Conservation (phyloP, 164 flowering plant genomes). For the Stephania yunnanensis region DNA sequence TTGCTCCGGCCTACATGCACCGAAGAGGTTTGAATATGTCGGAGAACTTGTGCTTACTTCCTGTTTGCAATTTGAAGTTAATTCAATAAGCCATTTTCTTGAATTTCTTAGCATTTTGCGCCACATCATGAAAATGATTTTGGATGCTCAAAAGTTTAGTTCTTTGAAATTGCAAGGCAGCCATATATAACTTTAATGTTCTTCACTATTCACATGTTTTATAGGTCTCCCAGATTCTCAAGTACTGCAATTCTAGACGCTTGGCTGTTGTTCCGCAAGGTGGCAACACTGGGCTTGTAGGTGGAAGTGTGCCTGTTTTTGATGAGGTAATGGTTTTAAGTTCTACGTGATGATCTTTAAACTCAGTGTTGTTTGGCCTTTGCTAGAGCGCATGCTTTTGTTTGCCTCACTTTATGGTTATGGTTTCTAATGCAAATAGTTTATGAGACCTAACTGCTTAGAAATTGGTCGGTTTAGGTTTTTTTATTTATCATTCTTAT, state of each 20-base stretch:
- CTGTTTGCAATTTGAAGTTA: not conserved
- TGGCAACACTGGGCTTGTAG: conserved; percentile 97
- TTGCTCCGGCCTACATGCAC: conserved; percentile 74
- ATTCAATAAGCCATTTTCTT: not conserved
- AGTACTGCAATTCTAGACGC: conserved; percentile 72
- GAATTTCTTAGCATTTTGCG: not conserved
- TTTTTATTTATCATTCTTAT: not conserved
- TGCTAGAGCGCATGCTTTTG: not conserved
- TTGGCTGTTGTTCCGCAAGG: conserved; percentile 98
- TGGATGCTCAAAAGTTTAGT: not conserved
- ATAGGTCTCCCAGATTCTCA: conserved; percentile 81
- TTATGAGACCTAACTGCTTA: not conserved
- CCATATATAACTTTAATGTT: not conserved
- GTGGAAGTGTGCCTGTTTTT: conserved; percentile 98
- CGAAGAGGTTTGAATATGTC: conserved; percentile 48
- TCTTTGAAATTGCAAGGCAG: not conserved
- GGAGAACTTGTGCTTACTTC: not conserved
- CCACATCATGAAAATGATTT: not conserved
- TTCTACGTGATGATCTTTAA: not conserved
- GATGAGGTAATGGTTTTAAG: conserved; percentile 62
- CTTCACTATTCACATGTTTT: conserved; percentile 5
- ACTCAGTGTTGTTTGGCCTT: not conserved
- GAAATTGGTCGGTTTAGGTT: not conserved
- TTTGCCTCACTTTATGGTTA: not conserved
- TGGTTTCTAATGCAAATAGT: not conserved